Evolutionary conservation across 108 stramenopile genomes (phyloP), one percentile per base, ranked within the genome.

Genomic region (Cyclotella sp.): DNA sequence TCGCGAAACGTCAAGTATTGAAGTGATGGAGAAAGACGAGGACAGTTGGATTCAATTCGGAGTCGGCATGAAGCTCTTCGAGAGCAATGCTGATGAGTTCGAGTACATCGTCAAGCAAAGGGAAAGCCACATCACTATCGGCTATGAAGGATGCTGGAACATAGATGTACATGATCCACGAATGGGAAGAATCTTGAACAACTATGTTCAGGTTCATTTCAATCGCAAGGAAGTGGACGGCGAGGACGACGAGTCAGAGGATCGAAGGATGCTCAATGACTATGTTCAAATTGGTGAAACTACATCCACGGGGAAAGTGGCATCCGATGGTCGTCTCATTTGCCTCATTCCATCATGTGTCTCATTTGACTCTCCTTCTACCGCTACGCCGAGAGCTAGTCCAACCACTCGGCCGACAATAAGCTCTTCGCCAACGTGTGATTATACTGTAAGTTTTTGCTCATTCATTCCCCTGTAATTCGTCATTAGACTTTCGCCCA

Each of bases 1-100:
- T 34, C 34, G 4, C 7, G 14, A 63, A 63, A 15, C 61, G 12
- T 39, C 16, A 19, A 18, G 40, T 40, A 18, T 12, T 34, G 34
- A 63, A 21, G 61, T 63, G 12, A 9, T 19, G 14, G 61, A 41
- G 18, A 21, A 42, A 15, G 61, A 41, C 24, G 40, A 21, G 9
- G 61, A 63, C 2, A 63, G 61, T 30, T 63, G 61, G 61, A 40
- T 63, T 41, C 61, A 30, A n/a, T 63, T 63, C 21, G 61, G 61
- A 1, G 21, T 14, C 3, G 24, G 34, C 16, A 63, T 30, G 9
- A 63, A 63, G 40, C 61, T 63, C 9, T 40, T 34, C 2, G 40
- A 63, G 12, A 63, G 61, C 40, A 63, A 6, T 40, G 61, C 61
- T 8, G 34, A 63, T 63, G 61, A 41, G 11, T 63, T 63, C 40